Conservation (phyloP, 2,329 filamentous ascomycete species). For the Fusarium tanahbumbuense region DNA sequence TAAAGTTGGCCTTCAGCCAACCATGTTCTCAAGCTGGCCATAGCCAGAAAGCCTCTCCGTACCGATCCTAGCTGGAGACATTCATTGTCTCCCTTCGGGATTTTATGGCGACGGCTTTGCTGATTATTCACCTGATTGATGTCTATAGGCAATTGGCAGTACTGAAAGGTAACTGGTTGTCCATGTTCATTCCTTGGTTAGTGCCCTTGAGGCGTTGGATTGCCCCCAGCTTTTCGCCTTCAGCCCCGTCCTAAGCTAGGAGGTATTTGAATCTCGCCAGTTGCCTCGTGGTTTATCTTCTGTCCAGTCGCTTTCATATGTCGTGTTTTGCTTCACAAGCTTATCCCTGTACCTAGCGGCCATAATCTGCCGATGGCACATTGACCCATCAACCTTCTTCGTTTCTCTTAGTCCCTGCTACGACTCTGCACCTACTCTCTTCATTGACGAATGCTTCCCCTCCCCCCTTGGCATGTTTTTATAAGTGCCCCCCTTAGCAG, state of each 20-base stretch:
- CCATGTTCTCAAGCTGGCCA: slow-evolving; percentile 13
- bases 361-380: slow-evolving; percentile 18
- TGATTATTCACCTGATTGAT: slow-evolving; percentile 15
- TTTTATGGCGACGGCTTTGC: slow-evolving; percentile 20
- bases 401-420: slow-evolving; percentile 15
- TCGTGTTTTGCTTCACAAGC: slow-evolving; percentile 37
- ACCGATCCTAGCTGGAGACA: slow-evolving; percentile 19
- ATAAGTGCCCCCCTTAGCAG: slow-evolving; percentile 28
- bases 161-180: slow-evolving; percentile 25
- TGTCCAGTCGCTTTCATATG: slow-evolving; percentile 33
- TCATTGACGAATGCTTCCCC: slow-evolving; percentile 17
- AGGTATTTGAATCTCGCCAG: slow-evolving; percentile 20
- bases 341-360: slow-evolving; percentile 31
- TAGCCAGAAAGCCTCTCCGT: slow-evolving; percentile 21
- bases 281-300: slow-evolving; percentile 20
- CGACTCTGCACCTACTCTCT: slow-evolving; percentile 4
- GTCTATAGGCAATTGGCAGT: slow-evolving; percentile 6
- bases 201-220: slow-evolving; percentile 25
- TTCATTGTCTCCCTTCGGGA: slow-evolving; percentile 11
- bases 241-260: slow-evolving; percentile 22
- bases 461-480: slow-evolving; percentile 18
- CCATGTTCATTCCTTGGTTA: slow-evolving; percentile 2
- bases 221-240: slow-evolving; percentile 27
- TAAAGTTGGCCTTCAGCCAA: slow-evolving; percentile 23
- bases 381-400: slow-evolving; percentile 33